phyloP scores from a whole-genome alignment of 2,329 filamentous ascomycete species.

The Stachybotrys echinatus region DNA sequence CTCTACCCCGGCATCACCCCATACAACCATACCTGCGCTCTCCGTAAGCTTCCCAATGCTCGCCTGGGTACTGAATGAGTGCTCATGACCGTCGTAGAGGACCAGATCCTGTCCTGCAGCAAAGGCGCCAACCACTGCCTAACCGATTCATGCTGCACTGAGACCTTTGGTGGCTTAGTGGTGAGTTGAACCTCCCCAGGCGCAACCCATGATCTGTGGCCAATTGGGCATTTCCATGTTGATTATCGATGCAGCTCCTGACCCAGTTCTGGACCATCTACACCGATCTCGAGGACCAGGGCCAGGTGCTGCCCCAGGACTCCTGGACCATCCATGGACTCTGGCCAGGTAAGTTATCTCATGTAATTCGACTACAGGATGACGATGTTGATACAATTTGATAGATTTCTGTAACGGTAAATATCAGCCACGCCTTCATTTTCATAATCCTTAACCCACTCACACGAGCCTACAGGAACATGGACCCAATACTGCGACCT shows the following conservation, averaged over 20 bases:
- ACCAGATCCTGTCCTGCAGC: slow-evolving; percentile 41
- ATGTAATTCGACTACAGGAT: not conserved
- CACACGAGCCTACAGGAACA: slow-evolving; percentile 33
- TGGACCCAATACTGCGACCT: slow-evolving; percentile 66
- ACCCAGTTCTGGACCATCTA: slow-evolving; percentile 64
- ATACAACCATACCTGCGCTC: slow-evolving; percentile 51
- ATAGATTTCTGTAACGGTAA: slow-evolving; percentile 39
- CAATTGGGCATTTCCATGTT: not conserved
- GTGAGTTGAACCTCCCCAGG: too few relatives aligned
- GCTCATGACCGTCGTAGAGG: slow-evolving; percentile 4
- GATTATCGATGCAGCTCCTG: slow-evolving; percentile 29
- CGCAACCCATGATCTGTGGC: too few relatives aligned
- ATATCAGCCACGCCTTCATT: not conserved
- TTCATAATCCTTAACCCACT: slow-evolving; percentile 9
- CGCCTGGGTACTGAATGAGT: not conserved
- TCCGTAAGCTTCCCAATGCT: slow-evolving; percentile 26
- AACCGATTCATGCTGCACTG: slow-evolving; percentile 58
- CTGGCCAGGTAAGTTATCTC: slow-evolving; percentile 44
- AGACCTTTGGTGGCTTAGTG: slow-evolving; percentile 60
- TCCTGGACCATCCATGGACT: slow-evolving; percentile 57
- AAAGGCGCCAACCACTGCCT: slow-evolving; percentile 32
- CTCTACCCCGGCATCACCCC: slow-evolving; percentile 39
- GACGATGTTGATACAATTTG: too few relatives aligned
- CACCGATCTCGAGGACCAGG: slow-evolving; percentile 52
- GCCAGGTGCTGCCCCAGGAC: slow-evolving; percentile 52